Base-by-base conservation (phyloP, 192 early-diverging fungal genomes). In the Radiomyces spectabilis region DNA sequence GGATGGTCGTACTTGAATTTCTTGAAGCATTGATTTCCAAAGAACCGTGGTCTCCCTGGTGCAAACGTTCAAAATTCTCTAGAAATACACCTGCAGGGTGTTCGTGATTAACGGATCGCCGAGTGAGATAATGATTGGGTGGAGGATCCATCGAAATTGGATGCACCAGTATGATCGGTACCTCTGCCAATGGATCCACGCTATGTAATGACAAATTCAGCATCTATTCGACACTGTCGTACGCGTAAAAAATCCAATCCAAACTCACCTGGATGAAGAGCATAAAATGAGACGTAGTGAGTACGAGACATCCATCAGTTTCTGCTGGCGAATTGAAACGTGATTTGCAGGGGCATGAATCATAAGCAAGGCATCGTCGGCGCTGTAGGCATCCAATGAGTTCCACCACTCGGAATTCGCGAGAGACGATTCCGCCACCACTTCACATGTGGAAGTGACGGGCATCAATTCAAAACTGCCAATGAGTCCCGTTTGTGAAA, bases 371-470 rank as follows among this genome's bases (percentile, higher is more conserved):
- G 55, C 45, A 13, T 62, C 34, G 49, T 48, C 51, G 7, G 35
- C 40, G 2, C 13, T 18, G 8, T 40, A 9, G 31, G 31, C 16
- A 33, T 25, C 35, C n/a, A 54, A 5, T 25, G 60, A 35, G 19
- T 46, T 25, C 60, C 60, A 62, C 60, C 60, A 62, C 10, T 39
- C 60, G n/a, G 34, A 21, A 6, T 45, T 47, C 4, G 42, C 24
- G 7, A 62, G 27, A 19, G 37, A 24, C 0, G 33, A 27, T n/a
- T 42, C 26, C 9, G 51, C 40, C 6, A 61, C 41, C 13, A 53
- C 16, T 30, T 61, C 43, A 29, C 42, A 39, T 4, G 50, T 44
- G 13, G 58, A 60, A 5, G 41, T 60, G 9, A 60, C 32, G 15
- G 58, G 42, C 41, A 30, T 15, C n/a, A 34, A 43, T 2, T 34